These are phyloP conservation scores for Tylopilus sp. DNA, from an alignment of 768 basidiomycete genomes.

Conservation along the genomic window DNA sequence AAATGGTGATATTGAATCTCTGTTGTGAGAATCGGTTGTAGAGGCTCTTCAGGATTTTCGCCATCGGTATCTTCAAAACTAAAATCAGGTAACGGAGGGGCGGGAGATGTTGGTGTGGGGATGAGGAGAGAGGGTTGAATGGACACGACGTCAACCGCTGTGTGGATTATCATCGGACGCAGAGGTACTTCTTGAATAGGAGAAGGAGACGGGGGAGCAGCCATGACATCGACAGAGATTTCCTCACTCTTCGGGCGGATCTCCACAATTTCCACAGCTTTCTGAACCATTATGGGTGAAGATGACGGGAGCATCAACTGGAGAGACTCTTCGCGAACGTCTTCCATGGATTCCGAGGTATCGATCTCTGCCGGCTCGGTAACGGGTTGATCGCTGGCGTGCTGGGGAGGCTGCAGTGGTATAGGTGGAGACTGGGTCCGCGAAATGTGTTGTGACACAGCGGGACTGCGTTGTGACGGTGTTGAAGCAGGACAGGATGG, in stretches of 20 bases:
- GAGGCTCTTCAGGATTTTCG: conserved; percentile 19
- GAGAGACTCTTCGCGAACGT: conserved; percentile 22
- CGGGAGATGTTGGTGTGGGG: conserved; percentile 37
- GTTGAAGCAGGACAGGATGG: conserved; percentile 16
- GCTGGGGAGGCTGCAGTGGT: conserved; percentile 10
- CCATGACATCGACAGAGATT: background rate
- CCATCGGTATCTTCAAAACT: conserved; percentile 32
- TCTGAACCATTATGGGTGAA: conserved; percentile 11
- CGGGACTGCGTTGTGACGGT: conserved; percentile 13
- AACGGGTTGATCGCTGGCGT: conserved; percentile 1
- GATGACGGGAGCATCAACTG: conserved; percentile 23
- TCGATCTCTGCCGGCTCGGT: conserved; percentile 13
- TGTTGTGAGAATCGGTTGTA: conserved; percentile 9
- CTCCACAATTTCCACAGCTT: too few species aligned
- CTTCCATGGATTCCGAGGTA: conserved; percentile 18
- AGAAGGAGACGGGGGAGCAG: background rate
- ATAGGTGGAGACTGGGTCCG: conserved; percentile 8
- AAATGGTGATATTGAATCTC: conserved; percentile 36
- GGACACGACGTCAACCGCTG: conserved; percentile 28
- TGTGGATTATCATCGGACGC: conserved; percentile 22
- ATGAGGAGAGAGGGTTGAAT: conserved; percentile 31
- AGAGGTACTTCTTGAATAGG: conserved; percentile 1
- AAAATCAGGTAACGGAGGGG: conserved; percentile 28
- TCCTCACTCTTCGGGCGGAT: background rate
- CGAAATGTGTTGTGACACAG: conserved; percentile 19